These are phyloP conservation scores for Diaporthe citri DNA, from an alignment of 2,329 filamentous ascomycete genomes.

Conservation along the genomic window DNA sequence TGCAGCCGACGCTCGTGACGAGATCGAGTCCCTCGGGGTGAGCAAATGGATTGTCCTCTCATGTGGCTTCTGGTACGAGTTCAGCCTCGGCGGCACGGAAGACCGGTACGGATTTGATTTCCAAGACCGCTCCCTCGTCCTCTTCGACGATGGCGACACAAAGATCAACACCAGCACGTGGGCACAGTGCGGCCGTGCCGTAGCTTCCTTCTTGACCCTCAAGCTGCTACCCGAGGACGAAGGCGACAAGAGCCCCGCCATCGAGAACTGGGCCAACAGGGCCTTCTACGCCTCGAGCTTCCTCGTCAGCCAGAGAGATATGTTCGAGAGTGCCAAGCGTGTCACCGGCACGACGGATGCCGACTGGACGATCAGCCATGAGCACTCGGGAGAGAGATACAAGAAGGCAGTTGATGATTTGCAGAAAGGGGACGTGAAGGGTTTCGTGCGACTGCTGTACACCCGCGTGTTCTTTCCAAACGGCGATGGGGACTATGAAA, in stretches of 20 bases:
- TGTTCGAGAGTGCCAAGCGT: constrained; percentile 71
- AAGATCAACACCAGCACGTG: constrained; percentile 71
- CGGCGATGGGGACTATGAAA: constrained; percentile 57
- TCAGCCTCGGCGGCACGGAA: constrained; percentile 53
- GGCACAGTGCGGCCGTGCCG: constrained; percentile 59
- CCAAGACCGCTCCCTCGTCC: constrained; percentile 39
- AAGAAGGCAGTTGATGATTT: constrained; percentile 60
- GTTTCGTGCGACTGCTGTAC: constrained; percentile 66
- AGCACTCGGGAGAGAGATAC: constrained; percentile 61
- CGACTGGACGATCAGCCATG: constrained; percentile 71
- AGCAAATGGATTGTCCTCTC: constrained; percentile 49
- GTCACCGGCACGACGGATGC: constrained; percentile 68
- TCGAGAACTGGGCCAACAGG: constrained; percentile 54
- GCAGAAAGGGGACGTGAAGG: constrained; percentile 56
- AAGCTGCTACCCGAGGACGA: constrained; percentile 45
- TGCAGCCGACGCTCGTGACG: constrained; percentile 42
- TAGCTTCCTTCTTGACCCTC: constrained; percentile 60
- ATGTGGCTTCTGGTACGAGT: constrained; percentile 67
- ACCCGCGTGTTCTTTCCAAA: constrained; percentile 64
- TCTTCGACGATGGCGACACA: constrained; percentile 69
- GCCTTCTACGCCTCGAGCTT: constrained; percentile 68
- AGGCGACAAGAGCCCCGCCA: constrained; percentile 31
- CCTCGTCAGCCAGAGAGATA: constrained; percentile 71
- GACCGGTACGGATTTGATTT: constrained; percentile 47
- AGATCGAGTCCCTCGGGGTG: constrained; percentile 55